Conservation (phyloP, 768 basidiomycete species). For the Mycena galopus region DNA sequence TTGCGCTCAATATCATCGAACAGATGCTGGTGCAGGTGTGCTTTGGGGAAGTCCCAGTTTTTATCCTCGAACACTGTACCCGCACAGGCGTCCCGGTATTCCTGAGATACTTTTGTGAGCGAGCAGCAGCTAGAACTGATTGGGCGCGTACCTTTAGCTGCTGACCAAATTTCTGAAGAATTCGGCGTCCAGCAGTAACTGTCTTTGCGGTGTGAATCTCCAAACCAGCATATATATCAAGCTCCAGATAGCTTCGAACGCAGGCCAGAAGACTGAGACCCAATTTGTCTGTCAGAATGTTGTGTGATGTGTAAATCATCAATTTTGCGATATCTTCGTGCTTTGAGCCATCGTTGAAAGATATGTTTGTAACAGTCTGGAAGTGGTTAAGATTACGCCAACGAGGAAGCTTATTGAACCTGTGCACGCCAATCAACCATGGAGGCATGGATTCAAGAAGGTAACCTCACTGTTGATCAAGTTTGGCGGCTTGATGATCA, state of each 20-base stretch:
- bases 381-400: slow-evolving; percentile 54
- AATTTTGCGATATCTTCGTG: not conserved
- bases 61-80: not conserved
- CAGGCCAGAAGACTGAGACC: not conserved
- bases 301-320: not conserved
- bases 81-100: not conserved
- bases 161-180: no score
- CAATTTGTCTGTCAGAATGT: not conserved
- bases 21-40: no score
- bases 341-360: slow-evolving; percentile 45
- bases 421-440: no score
- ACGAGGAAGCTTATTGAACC: slow-evolving; percentile 43
- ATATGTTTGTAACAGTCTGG: slow-evolving; percentile 35
- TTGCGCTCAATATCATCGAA: not conserved
- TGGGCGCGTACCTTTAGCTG: not conserved
- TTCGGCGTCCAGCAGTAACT: not conserved
- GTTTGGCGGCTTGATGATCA: slow-evolving; percentile 30
- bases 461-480: slow-evolving; percentile 46
- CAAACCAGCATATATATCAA: not conserved
- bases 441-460: no score
- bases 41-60: not conserved
- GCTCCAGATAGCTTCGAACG: not conserved
- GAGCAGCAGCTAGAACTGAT: no score
- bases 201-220: not conserved
- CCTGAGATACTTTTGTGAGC: no score